Conservation (phyloP, 106 monocot species). For the Cymbidium sinense region DNA sequence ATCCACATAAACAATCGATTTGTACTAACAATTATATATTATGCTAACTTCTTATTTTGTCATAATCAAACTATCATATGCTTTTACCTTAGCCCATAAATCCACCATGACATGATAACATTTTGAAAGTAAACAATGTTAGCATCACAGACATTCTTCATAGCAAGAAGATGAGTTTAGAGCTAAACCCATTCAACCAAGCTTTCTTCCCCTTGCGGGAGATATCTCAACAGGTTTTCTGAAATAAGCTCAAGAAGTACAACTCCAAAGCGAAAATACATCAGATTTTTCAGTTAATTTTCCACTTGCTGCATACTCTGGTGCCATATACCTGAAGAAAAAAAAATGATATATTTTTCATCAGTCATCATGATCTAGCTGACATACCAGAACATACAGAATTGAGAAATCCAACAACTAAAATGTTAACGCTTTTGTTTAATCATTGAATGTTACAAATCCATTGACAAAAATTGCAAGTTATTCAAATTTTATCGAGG, state of each 20-base stretch:
- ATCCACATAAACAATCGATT: too few relatives aligned
- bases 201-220: conserved; percentile 10
- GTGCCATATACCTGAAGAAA: conserved; percentile 20
- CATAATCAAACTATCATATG: too few relatives aligned
- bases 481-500: too few relatives aligned
- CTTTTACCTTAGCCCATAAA: too few relatives aligned
- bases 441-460: not conserved
- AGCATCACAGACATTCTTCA: not conserved
- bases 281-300: conserved; percentile 17
- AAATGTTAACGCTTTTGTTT: not conserved
- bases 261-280: conserved; percentile 17
- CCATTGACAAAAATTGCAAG: too few relatives aligned
- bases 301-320: conserved; percentile 17
- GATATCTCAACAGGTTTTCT: conserved; percentile 13
- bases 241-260: conserved; percentile 14
- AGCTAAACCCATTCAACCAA: conserved; percentile 13
- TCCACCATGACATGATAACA: not conserved
- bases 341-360: not conserved
- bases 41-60: too few relatives aligned
- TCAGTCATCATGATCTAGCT: not conserved
- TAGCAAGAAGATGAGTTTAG: not conserved
- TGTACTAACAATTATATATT: too few relatives aligned
- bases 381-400: not conserved
- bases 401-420: not conserved
- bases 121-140: not conserved